phyloP scores from a whole-genome alignment of 352 stramenopile genomes.

The Pythium phragmitis region DNA sequence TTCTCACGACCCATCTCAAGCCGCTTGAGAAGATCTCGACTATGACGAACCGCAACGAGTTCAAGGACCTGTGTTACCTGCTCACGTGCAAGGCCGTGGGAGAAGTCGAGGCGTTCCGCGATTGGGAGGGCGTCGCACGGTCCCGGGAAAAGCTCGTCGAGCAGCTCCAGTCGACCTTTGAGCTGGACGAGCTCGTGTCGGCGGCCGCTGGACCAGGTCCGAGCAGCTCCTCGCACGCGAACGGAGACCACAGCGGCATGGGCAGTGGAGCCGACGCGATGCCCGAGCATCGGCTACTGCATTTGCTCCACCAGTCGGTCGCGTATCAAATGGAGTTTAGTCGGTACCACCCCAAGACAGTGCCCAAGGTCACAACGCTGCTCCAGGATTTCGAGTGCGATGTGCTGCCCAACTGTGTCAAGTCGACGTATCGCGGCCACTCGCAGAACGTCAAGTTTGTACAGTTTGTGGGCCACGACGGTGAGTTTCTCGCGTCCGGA shows the following conservation, averaged over 20 bases:
- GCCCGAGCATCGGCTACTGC: constrained; percentile 72
- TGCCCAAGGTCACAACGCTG: constrained; percentile 83
- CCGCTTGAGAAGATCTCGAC: constrained; percentile 81
- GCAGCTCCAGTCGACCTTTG: constrained; percentile 80
- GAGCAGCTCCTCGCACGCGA: neutral
- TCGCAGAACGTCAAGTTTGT: constrained; percentile 89
- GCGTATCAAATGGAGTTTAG: constrained; percentile 91
- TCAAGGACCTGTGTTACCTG: constrained; percentile 88
- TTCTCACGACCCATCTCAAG: constrained; percentile 87
- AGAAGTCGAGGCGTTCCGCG: constrained; percentile 78
- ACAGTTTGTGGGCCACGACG: constrained; percentile 83
- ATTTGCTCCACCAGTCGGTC: constrained; percentile 82
- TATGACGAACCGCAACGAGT: constrained; percentile 78
- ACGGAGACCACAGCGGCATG: neutral
- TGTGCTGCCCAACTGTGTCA: constrained; percentile 82
- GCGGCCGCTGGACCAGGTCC: neutral
- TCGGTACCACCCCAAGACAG: constrained; percentile 82
- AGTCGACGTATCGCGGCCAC: constrained; percentile 84
- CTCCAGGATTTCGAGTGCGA: constrained; percentile 87
- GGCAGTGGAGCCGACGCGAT: constrained; percentile 31
- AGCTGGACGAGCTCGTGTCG: constrained; percentile 71
- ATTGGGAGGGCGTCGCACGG: constrained; percentile 79
- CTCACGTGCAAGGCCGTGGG: constrained; percentile 87
- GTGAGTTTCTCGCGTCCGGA: constrained; percentile 78
- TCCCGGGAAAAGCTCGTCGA: constrained; percentile 86